Base-by-base conservation (phyloP, 2,329 filamentous ascomycete genomes). In the Raffaelea arxii region DNA sequence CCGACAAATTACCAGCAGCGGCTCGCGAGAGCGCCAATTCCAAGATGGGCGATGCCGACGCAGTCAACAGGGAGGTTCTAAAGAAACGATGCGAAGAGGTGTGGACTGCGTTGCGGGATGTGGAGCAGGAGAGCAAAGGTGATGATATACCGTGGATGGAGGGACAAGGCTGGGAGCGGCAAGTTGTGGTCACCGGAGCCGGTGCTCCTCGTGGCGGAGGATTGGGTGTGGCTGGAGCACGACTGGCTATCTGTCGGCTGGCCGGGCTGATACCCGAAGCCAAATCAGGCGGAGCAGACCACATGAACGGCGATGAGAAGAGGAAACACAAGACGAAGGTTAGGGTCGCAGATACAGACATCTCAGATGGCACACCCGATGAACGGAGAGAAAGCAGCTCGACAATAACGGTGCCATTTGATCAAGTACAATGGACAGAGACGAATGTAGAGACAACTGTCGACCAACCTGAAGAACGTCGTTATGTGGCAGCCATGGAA, bases 1-100 rank as follows among this genome's bases (percentile, higher is more conserved):
- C 70, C 14, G 77, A 80, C 54, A 78, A 77, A 56, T 47, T 64
- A 40, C 52, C 58, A 54, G 27, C 24, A 9, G 27, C 27, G 27
- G 16, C 27, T n/a, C n/a, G n/a, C n/a, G n/a, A n/a, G n/a, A n/a
- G n/a, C n/a, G n/a, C n/a, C n/a, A n/a, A n/a, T n/a, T n/a, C n/a
- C n/a, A n/a, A n/a, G n/a, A 32, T 19, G 4, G 21, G 24, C 21
- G 45, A 27, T 6, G 42, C 36, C 32, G 52, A 41, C 24, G 46
- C 16, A 3, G 37, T 35, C 39, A 44, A 53, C 23, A 41, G 36
- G 11, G 30, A 38, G 27, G 41, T 61, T n/a, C n/a, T n/a, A n/a
- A n/a, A n/a, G n/a, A n/a, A n/a, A n/a, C n/a, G 51, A 32, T 64
- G 61, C 44, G n/a, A 50, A 27, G 44, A 46, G 4, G 55, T 64